Conservation (phyloP, 805 yeast genomes). For the Yarrowia hollandica region DNA sequence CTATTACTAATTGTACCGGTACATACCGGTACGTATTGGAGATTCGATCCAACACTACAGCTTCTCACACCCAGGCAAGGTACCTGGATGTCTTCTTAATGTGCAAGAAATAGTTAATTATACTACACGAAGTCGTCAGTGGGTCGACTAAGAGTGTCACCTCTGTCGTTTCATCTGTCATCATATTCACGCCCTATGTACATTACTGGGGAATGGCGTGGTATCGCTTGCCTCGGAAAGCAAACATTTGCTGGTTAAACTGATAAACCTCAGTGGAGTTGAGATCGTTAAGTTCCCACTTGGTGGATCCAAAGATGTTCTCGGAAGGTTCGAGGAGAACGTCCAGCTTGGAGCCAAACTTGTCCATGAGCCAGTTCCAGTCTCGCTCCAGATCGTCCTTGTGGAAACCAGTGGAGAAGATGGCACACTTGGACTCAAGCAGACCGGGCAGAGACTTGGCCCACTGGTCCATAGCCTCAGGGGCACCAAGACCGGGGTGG, state of each 20-base stretch:
- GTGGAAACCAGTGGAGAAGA: conserved; percentile 88
- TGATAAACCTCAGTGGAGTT: conserved; percentile 93
- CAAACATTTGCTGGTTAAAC: conserved; percentile 86
- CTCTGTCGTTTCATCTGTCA: neutral
- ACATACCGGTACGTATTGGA: too few relatives aligned
- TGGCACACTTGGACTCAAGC: conserved; percentile 89
- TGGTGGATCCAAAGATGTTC: conserved; percentile 80
- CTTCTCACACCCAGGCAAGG: too few relatives aligned
- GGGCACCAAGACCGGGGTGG: conserved; percentile 92
- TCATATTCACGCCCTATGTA: conserved; percentile 23
- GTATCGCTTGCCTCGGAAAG: conserved; percentile 94
- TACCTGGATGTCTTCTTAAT: too few relatives aligned
- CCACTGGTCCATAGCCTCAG: conserved; percentile 80
- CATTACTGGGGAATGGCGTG: conserved; percentile 59
- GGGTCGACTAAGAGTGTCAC: too few relatives aligned
- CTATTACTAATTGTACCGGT: too few relatives aligned
- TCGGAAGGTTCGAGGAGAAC: conserved; percentile 69
- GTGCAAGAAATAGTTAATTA: too few relatives aligned
- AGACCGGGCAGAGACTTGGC: conserved; percentile 79
- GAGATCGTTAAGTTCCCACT: conserved; percentile 90
- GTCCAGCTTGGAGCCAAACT: conserved; percentile 76
- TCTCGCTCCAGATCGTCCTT: conserved; percentile 70
- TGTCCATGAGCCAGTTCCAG: conserved; percentile 63
- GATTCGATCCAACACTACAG: too few relatives aligned
- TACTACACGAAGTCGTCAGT: too few relatives aligned